phyloP scores from a whole-genome alignment of 257 asterid genomes.

The Solanum gandarillasii region DNA sequence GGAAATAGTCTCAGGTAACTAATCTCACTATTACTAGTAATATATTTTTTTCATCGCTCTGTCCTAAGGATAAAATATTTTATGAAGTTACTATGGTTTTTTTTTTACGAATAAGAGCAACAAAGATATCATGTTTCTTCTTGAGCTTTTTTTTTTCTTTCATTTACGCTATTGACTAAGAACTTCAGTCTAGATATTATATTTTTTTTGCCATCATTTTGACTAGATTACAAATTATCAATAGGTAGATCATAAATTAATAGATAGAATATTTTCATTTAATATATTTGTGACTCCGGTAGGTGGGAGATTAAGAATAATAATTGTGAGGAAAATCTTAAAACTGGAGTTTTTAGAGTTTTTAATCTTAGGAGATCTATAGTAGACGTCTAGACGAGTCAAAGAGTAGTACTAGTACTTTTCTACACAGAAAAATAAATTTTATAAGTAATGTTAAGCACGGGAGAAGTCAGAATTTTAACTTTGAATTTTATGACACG shows the following conservation, averaged over 20 bases:
- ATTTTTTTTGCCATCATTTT: not conserved
- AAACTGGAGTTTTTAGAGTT: not conserved
- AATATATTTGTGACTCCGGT: not conserved
- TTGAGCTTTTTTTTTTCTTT: not conserved
- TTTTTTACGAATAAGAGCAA: no score
- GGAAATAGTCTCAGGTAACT: not conserved
- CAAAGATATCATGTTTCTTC: not conserved
- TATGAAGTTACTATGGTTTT: not conserved
- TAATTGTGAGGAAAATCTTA: not conserved
- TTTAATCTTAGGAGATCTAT: not conserved
- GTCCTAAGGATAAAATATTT: fast-evolving
- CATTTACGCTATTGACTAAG: not conserved
- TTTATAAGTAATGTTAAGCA: not conserved
- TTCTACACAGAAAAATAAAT: not conserved
- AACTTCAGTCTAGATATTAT: not conserved
- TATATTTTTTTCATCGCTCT: not conserved
- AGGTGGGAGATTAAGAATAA: not conserved
- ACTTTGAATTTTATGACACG: no score
- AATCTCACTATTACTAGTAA: no score
- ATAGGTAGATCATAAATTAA: not conserved
- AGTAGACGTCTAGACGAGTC: not conserved
- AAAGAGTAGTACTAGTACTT: not conserved
- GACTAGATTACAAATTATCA: not conserved
- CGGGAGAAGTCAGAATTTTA: fast-evolving
- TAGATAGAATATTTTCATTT: not conserved